phyloP scores from a whole-genome alignment of 164 flowering plant species.

The Umbellularia californica region DNA sequence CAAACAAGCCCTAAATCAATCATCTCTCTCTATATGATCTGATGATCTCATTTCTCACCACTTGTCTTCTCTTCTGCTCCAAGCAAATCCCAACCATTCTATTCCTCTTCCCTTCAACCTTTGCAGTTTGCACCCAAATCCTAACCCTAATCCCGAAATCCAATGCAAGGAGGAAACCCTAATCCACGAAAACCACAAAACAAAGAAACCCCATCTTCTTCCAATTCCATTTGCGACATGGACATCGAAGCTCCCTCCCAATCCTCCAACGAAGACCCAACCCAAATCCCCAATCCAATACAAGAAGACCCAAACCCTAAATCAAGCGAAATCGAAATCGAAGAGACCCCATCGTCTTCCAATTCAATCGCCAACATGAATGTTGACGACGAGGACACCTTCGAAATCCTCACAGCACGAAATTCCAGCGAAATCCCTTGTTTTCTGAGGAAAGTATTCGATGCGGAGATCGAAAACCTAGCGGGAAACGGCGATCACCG shows the following conservation, averaged over 20 bases:
- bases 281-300: not conserved
- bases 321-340: not conserved
- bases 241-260: not conserved
- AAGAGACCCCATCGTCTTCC: not conserved
- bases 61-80: too few relatives aligned
- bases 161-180: too few relatives aligned
- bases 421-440: conserved; percentile 29
- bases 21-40: too few relatives aligned
- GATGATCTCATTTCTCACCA: too few relatives aligned
- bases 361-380: not conserved
- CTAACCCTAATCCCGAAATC: too few relatives aligned
- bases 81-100: too few relatives aligned
- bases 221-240: not conserved
- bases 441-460: conserved; percentile 50
- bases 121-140: too few relatives aligned
- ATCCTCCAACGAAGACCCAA: not conserved
- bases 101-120: too few relatives aligned
- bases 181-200: too few relatives aligned
- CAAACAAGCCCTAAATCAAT: too few relatives aligned
- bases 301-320: not conserved
- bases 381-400: not conserved
- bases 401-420: not conserved
- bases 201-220: too few relatives aligned
- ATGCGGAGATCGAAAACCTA: conserved; percentile 31
- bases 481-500: conserved; percentile 13